Evolutionary conservation across 495 filamentous ascomycete genomes (phyloP), one percentile per base, ranked within the genome.

Genomic region (Ascodesmis nigricans): DNA sequence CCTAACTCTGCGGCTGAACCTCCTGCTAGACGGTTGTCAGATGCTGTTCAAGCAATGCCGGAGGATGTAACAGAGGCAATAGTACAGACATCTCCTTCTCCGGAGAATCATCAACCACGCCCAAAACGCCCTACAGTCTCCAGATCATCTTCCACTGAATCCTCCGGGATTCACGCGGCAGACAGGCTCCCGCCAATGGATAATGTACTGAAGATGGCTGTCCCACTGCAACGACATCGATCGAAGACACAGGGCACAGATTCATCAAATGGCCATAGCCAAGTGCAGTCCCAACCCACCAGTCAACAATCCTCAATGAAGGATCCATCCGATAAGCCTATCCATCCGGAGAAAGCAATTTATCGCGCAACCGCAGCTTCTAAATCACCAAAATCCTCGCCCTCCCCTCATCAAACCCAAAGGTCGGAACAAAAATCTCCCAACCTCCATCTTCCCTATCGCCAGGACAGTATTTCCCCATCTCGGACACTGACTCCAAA

Each of bases 1-100:
- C 54, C 53, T 0, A 9, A 38, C 6, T 13, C 25, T 16, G 17
- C 20, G 21, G 9, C 53, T 47, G 19, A 51, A 47, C 10, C 31
- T 20, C 9, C 30, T 6, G 13, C 20, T 18, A 5, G 14, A n/a
- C n/a, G n/a, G n/a, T n/a, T n/a, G n/a, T n/a, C n/a, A n/a, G n/a
- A n/a, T n/a, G n/a, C n/a, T n/a, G n/a, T n/a, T n/a, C n/a, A n/a
- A n/a, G n/a, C n/a, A n/a, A n/a, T n/a, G n/a, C n/a, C n/a, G n/a
- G 8, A 14, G 16, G 13, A 36, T 15, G 22, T 8, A 27, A 36
- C 21, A 29, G 13, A 30, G 35, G 11, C 24, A 29, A 10, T 7
- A 2, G 22, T 19, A 22, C 23, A 24, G 18, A 6, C 18, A 19
- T 23, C 39, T 17, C 17, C 20, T 11, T 25, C 23, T 25, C 23